Evolutionary conservation across 2,329 filamentous ascomycete genomes (phyloP).

Genomic region (Fusarium devonianum): DNA sequence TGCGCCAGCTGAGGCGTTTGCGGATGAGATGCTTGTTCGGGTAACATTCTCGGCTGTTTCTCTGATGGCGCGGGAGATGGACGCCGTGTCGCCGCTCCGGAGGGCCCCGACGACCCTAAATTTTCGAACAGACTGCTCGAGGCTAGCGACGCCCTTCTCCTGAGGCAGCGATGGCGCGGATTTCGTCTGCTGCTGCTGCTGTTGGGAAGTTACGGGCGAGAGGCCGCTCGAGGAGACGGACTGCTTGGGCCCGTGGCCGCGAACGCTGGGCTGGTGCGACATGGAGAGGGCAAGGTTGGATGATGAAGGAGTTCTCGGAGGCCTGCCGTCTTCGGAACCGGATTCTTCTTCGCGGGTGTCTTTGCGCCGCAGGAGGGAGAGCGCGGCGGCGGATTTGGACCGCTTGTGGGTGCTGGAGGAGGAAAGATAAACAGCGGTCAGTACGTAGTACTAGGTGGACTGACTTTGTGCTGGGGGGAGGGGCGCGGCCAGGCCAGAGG

Average conservation of each 20-base stretch:
- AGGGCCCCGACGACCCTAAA: conserved; percentile 95
- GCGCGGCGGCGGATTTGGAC: conserved; percentile 60
- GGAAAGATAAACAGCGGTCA: conserved; percentile 41
- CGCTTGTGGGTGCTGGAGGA: conserved; percentile 54
- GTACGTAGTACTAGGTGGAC: conserved; percentile 42
- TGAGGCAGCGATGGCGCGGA: conserved; percentile 43
- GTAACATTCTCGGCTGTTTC: conserved; percentile 64
- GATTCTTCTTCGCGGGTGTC: conserved; percentile 61
- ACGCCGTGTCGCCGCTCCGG: conserved; percentile 86
- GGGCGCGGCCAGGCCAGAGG: conserved; percentile 22
- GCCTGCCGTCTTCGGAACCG: conserved; percentile 59
- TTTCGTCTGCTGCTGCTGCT: conserved; percentile 38
- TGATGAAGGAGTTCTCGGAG: conserved; percentile 44
- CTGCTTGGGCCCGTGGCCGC: conserved; percentile 56
- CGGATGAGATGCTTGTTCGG: conserved; percentile 64
- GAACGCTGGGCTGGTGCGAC: conserved; percentile 47
- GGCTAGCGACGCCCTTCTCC: conserved; percentile 60
- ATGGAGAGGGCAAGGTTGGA: conserved; percentile 47
- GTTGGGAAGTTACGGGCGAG: conserved; percentile 52
- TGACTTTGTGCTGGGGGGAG: conserved; percentile 33
- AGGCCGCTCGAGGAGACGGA: conserved; percentile 53
- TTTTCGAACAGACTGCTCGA: conserved; percentile 93
- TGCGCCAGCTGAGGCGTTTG: conserved; percentile 53
- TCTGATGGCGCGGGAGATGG: conserved; percentile 85
- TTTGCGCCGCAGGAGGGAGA: conserved; percentile 63